Conservation (phyloP, 495 filamentous ascomycete species). For the Penicillium paxilli region DNA sequence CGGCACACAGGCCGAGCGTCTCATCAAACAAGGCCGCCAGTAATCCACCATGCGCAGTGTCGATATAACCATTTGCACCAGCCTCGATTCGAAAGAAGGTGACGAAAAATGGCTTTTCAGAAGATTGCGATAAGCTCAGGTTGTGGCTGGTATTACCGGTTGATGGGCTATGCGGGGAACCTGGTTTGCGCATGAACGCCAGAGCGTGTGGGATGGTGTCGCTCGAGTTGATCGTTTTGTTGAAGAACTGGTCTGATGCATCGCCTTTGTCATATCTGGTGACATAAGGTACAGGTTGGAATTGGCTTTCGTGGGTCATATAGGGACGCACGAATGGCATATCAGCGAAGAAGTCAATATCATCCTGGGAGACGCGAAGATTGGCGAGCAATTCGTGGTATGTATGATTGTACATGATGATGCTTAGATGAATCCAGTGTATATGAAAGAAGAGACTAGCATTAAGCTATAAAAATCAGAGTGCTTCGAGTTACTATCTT, state of each 20-base stretch:
- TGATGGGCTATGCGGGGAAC: background rate
- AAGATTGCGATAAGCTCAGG: background rate
- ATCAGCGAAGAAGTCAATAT: background rate
- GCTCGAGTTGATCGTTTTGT: background rate
- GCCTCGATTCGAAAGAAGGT: background rate
- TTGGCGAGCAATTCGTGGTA: too few relatives aligned
- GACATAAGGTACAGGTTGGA: background rate
- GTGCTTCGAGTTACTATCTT: too few relatives aligned
- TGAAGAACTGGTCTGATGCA: background rate
- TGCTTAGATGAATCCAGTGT: too few relatives aligned
- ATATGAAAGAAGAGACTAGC: too few relatives aligned
- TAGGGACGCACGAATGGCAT: background rate
- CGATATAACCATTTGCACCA: background rate
- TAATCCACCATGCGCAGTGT: slow-evolving; percentile 21
- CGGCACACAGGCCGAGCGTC: slow-evolving; percentile 16
- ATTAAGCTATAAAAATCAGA: too few relatives aligned
- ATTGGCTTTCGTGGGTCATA: background rate
- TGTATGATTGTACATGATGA: too few relatives aligned
- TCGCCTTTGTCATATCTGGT: background rate
- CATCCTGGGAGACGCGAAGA: background rate
- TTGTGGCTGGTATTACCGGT: background rate
- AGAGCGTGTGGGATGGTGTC: background rate
- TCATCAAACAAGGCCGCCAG: slow-evolving; percentile 64
- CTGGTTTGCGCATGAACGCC: background rate
- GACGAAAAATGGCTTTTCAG: background rate